A percentile compares a stretch with the other conserved stretches of the same genome.
Evolutionary conservation across 139 green algal species (phyloP).

Genomic region (Chlamydomonas incerta): DNA sequence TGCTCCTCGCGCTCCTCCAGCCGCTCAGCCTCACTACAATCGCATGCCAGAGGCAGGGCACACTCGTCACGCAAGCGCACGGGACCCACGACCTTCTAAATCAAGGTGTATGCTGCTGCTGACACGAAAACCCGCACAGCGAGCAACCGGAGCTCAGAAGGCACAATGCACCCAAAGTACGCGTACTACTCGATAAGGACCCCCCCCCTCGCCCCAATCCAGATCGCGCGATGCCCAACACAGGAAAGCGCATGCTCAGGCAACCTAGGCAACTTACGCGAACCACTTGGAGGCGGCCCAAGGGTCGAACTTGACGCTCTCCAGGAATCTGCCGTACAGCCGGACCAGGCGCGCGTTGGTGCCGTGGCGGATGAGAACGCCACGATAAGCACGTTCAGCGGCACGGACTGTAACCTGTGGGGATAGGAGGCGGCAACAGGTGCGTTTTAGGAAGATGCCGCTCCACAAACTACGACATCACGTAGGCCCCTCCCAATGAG

Average conservation of each 20-base stretch:
- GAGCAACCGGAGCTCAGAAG: no score
- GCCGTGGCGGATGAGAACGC: slow-evolving; percentile 7
- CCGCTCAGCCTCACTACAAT: slow-evolving; percentile 11
- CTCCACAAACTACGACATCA: background rate
- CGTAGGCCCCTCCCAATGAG: background rate
- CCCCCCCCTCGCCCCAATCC: background rate
- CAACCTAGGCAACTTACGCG: background rate
- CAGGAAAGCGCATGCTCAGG: no score
- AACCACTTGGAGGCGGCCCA: slow-evolving; percentile 21
- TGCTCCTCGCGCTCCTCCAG: slow-evolving; percentile 22
- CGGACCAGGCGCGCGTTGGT: background rate
- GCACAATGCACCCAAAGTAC: no score
- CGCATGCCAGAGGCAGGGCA: background rate
- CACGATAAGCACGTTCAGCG: slow-evolving; percentile 21
- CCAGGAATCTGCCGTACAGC: slow-evolving; percentile 47
- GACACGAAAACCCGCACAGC: no score
- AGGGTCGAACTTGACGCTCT: slow-evolving; percentile 38
- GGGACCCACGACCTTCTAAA: no score
- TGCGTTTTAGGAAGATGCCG: background rate
- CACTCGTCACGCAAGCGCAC: no score
- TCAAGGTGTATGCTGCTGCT: no score
- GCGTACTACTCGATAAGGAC: no score
- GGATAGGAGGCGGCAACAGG: background rate
- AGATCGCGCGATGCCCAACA: no score
- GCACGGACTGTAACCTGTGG: slow-evolving; percentile 2